phyloP scores from a whole-genome alignment of 371 early-diverging fungal species.

The Blakeslea trispora region DNA sequence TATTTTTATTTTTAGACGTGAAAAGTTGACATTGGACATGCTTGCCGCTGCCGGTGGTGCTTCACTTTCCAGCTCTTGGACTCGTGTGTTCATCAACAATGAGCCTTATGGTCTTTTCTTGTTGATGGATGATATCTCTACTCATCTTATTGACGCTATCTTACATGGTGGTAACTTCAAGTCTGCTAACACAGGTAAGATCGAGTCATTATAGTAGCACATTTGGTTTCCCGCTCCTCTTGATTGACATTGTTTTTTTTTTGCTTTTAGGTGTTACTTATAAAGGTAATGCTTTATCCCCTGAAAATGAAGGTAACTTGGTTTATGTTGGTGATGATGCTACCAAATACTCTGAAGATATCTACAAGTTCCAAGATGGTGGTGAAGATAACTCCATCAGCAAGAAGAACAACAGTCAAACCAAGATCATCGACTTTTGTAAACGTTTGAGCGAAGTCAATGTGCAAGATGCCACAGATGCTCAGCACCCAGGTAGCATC shows the following conservation, averaged over 20 bases:
- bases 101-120: constrained; percentile 56
- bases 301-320: constrained; percentile 34
- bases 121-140: constrained; percentile 58
- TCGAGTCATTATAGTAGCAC: constrained; percentile 4
- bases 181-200: constrained; percentile 31
- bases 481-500: constrained; percentile 40
- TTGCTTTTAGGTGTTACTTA: constrained; percentile 36
- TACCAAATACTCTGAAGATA: constrained; percentile 33
- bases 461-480: constrained; percentile 35
- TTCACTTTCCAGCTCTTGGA: constrained; percentile 50
- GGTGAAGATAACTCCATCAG: constrained; percentile 29
- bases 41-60: constrained; percentile 56
- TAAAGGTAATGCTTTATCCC: constrained; percentile 42
- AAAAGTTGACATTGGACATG: constrained; percentile 51
- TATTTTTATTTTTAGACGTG: constrained; percentile 34
- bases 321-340: constrained; percentile 44
- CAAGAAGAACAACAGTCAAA: constrained; percentile 26
- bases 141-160: constrained; percentile 44
- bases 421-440: constrained; percentile 31
- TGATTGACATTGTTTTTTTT: constrained; percentile 12
- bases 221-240: neutral
- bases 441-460: constrained; percentile 30
- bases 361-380: constrained; percentile 44
- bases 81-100: constrained; percentile 54
- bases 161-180: constrained; percentile 38